Percentiles rank a stretch among this genome's conserved stretches.
These are phyloP conservation scores for Babesia caballi DNA, from an alignment of 169 alveolate species.

Conservation along the genomic window DNA sequence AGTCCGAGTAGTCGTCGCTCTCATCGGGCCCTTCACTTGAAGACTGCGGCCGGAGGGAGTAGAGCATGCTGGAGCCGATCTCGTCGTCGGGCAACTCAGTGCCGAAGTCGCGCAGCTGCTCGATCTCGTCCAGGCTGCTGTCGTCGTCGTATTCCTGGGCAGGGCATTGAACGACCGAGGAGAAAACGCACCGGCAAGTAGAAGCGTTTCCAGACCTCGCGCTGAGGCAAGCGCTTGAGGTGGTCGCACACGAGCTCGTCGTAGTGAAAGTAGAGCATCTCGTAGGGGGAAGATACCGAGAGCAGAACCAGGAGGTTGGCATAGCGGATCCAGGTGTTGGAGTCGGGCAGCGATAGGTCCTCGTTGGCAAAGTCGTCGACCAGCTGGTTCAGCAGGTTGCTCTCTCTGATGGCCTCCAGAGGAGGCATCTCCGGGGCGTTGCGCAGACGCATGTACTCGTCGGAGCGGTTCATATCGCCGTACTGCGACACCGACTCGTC, in stretches of 20 bases:
- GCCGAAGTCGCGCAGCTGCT: constrained; percentile 40
- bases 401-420: constrained; percentile 65
- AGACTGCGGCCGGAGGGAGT: constrained; percentile 7
- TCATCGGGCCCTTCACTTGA: neutral
- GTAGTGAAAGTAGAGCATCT: constrained; percentile 58
- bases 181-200: constrained; percentile 32
- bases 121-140: constrained; percentile 46
- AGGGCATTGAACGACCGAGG: neutral
- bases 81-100: neutral
- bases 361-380: constrained; percentile 54
- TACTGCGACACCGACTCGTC: constrained; percentile 65
- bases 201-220: constrained; percentile 66
- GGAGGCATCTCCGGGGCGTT: constrained; percentile 71
- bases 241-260: constrained; percentile 52
- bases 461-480: constrained; percentile 42
- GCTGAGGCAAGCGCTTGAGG: constrained; percentile 51
- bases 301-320: constrained; percentile 60
- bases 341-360: constrained; percentile 33
- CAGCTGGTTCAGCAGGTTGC: constrained; percentile 39
- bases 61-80: neutral
- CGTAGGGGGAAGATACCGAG: constrained; percentile 63
- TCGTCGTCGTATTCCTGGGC: constrained; percentile 43
- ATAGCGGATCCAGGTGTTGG: constrained; percentile 52
- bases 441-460: constrained; percentile 59
- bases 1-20: neutral